phyloP scores from a whole-genome alignment of 495 filamentous ascomycete genomes.

The Darksidea phi region DNA sequence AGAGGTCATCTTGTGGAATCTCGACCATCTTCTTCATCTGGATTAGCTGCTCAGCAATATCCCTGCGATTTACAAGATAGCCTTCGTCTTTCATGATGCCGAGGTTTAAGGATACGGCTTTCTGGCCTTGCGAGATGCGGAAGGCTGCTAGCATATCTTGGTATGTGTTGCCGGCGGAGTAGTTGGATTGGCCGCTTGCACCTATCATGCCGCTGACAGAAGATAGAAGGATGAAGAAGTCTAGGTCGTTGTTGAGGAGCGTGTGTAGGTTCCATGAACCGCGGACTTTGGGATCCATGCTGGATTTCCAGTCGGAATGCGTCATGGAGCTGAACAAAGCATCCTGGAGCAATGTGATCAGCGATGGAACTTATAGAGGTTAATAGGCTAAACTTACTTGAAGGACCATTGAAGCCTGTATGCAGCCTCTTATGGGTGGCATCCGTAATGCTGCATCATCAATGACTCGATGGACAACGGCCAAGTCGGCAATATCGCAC shows the following conservation, averaged over 20 bases:
- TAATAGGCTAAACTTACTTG: too few relatives aligned
- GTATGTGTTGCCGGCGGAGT: constrained; percentile 4
- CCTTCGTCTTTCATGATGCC: not conserved
- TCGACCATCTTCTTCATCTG: not conserved
- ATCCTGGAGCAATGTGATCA: too few relatives aligned
- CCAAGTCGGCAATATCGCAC: not conserved
- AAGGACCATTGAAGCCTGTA: constrained; percentile 13
- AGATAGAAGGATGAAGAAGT: constrained; percentile 31
- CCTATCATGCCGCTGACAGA: constrained; percentile 24
- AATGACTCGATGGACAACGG: not conserved
- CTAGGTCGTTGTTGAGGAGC: constrained; percentile 2
- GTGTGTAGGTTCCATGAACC: constrained; percentile 17
- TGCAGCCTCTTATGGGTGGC: not conserved
- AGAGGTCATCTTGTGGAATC: constrained; percentile 6
- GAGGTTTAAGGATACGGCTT: not conserved
- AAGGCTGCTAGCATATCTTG: not conserved
- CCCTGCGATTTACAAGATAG: constrained; percentile 6
- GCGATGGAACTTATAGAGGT: too few relatives aligned
- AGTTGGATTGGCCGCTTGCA: constrained; percentile 16
- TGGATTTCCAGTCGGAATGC: not conserved
- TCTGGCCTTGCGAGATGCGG: not conserved
- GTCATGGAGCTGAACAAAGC: constrained; percentile 5
- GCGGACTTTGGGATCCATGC: not conserved
- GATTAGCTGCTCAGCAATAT: too few relatives aligned
- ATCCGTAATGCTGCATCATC: not conserved